Evolutionary conservation across 768 basidiomycete species (phyloP), one percentile per base, ranked within the genome.

Genomic region (Amanita rimosa): DNA sequence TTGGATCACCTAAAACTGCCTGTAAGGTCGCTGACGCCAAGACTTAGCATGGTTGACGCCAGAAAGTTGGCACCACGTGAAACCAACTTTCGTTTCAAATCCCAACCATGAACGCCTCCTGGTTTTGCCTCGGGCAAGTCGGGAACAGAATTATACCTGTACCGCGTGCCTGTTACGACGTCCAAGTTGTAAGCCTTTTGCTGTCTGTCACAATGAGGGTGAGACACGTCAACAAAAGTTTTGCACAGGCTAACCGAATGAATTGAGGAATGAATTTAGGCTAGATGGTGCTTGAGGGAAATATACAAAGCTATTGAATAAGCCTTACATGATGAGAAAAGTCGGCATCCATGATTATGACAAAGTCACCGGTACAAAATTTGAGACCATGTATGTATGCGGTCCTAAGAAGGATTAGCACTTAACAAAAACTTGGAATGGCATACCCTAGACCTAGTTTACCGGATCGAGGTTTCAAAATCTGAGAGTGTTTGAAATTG

Each of bases 341-440:
- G 67, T 95, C 92, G 44, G 92, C 92, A 57, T 95, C 92, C 92
- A 95, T 95, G 62, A 95, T 94, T 60, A 94, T 88, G 17, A 93
- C 89, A 67, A 93, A 95, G 64, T 90, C 88, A 7, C 92, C 92
- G 0, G 83, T 83, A 56, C 84, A 85, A 64, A 87, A 94, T 56
- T 89, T 83, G 42, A 95, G 71, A 10, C 92, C 92, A 60, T 95
- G 86, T 33, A 94, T 86, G 60, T 95, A 95, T 29, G 92, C 92
- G 17, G 92, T 93, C 49, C 89, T 92, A 53, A 67, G 33, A 14
- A 14, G 5, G 19, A 45, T 35, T 33, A 48, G 19, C n/a, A 26
- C 22, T 39, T 24, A 45, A 44, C 16, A 22, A 38, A 27, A 39
- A 22, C 4, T 34, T 13, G 26, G 29, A 14, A 13, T 19, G 31